Evolutionary conservation across 2,329 filamentous ascomycete species (phyloP).

Genomic region (Fusarium compactum): DNA sequence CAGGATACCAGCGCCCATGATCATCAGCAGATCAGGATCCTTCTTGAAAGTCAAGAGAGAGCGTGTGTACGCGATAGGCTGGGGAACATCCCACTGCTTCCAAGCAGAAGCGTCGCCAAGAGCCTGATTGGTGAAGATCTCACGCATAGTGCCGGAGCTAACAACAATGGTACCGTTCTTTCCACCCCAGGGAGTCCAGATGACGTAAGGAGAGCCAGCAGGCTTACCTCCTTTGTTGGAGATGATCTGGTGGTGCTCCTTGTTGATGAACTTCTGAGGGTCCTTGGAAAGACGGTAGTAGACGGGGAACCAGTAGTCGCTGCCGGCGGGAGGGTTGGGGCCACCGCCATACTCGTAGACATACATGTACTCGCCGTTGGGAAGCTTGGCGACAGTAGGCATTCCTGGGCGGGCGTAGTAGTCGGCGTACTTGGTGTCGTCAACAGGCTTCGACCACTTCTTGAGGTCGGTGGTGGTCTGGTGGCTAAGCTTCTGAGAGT

Average conservation of each 20-base stretch:
- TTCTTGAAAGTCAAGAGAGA: conserved; percentile 53
- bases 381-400: conserved; percentile 71
- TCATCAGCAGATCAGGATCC: conserved; percentile 53
- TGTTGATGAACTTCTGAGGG: conserved; percentile 54
- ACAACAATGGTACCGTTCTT: conserved; percentile 60
- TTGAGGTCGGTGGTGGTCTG: conserved; percentile 70
- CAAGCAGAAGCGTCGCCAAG: conserved; percentile 55
- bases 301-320: conserved; percentile 56
- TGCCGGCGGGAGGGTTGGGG: conserved; percentile 46
- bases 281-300: conserved; percentile 59
- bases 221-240: conserved; percentile 52
- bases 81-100: conserved; percentile 52
- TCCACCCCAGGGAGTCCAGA: conserved; percentile 59
- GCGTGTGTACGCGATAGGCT: conserved; percentile 55
- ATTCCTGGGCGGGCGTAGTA: conserved; percentile 76
- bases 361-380: conserved; percentile 66
- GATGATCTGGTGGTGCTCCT: conserved; percentile 50
- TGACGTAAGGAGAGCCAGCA: conserved; percentile 57
- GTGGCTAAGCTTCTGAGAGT: conserved; percentile 78
- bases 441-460: conserved; percentile 68
- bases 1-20: conserved; percentile 60
- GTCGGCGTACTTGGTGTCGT: conserved; percentile 70
- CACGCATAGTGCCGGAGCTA: conserved; percentile 53
- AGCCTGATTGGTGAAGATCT: conserved; percentile 58
- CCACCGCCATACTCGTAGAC: conserved; percentile 71